Base-by-base conservation (phyloP, 78 protist species). In the Planoprotostelium fungivorum region DNA sequence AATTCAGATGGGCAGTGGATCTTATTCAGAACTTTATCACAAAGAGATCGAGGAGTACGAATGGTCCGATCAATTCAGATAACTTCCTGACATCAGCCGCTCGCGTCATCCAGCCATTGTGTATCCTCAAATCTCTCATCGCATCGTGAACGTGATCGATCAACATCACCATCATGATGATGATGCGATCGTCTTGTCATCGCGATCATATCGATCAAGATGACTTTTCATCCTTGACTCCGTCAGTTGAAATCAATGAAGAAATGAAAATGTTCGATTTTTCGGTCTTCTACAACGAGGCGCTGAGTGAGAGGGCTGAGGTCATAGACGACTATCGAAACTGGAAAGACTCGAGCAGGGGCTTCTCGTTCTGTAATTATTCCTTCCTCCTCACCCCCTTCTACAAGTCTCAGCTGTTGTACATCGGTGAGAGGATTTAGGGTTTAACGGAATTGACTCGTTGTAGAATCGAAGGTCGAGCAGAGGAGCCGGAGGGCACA, bases 231-330 rank as follows among this genome's bases (percentile, higher is more conserved):
- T 85, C 83, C 0, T 73, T 63, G 36, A 34, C 38, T 29, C 63
- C n/a, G 38, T 35, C 87, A 93, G 92, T 86, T 34, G 87, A 90
- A 85, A 86, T 90, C 28, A 93, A 93, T 87, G 87, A 84, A 51
- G 36, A 37, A 63, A 90, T 51, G 29, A 84, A 87, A 35, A 39
- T 37, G 86, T 90, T 91, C 9, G 36, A 23, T 25, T 89, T 87
- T 87, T 88, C 90, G 85, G 93, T 86, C 38, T 94, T 94, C 90
- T 94, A 94, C 85, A 94, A 94, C 88, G 93, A 89, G 86, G 51
- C 87, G 34, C 36, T 94, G n/a, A 91, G 89, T 37, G 63, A 85
- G 31, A 83, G 37, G 39, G 37, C 90, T 5, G 96, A 94, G 83
- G 38, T 94, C 37, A 34, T 35, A 10, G 35, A 38, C 31, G 96